Evolutionary conservation across 2,329 filamentous ascomycete species (phyloP), one percentile per base, ranked within the genome.

Genomic region (Metarhizium anisopliae): DNA sequence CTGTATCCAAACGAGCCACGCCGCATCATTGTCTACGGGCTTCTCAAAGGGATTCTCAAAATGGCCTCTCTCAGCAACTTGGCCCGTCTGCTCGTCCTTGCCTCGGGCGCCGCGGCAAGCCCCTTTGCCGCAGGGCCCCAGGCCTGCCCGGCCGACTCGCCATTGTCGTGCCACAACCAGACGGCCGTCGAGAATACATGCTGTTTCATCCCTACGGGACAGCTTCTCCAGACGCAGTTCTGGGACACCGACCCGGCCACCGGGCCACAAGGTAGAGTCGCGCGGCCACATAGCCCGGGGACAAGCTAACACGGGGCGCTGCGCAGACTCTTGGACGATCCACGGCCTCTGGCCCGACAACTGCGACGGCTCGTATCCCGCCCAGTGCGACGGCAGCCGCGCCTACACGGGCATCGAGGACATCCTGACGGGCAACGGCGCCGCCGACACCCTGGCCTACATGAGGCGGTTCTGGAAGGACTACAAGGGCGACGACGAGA

Each of bases 401-500:
- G 77, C 73, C 52, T 87, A 89, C 68, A 78, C 74, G 55, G 85
- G 87, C 69, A 86, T 90, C 61, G 79, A 78, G 1, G 69, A 76
- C 14, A 87, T 89, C 56, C 72, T 90, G 40, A 71, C 77, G 7
- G 76, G 78, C 25, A 78, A 77, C 59, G 56, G 57, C 43, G 75
- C 79, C 55, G 72, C 71, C 1, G 79, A 81, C 49, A 75, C 86
- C 3, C 74, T 90, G 1, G 69, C 72, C 2, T 86, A 83, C 66
- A 90, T 90, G 87, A 70, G 79, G 52, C 80, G 73, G 2, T 89
- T 85, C 72, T 90, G 87, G 87, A 85, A 88, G 66, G 83, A 86
- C 64, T 81, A 84, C 68, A 66, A 79, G 51, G 85, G 85, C 55
- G 70, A 83, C 47, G 81, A 86, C 60, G 79, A 85, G 62, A 71